These are phyloP conservation scores for Clonostachys chloroleuca DNA, from an alignment of 2,329 filamentous ascomycete genomes.

Conservation along the genomic window DNA sequence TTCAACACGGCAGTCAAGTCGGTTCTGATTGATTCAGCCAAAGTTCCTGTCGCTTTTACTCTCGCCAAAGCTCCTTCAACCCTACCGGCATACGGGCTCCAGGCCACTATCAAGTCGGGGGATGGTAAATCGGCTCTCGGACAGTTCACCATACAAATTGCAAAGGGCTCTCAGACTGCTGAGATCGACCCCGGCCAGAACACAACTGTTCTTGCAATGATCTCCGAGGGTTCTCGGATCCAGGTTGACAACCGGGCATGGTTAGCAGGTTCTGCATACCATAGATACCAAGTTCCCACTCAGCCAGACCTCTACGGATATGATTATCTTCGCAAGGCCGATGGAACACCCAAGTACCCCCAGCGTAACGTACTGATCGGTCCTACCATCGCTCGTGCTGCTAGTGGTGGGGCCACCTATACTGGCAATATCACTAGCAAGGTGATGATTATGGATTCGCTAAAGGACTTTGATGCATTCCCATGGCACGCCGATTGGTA, in stretches of 20 bases:
- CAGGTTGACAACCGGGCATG: conserved; percentile 6
- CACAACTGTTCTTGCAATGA: neutral
- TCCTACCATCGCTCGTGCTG: neutral
- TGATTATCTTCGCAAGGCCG: conserved; percentile 5
- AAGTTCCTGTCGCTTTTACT: neutral
- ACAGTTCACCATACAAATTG: too few species aligned
- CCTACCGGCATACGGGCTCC: neutral
- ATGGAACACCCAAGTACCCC: conserved; percentile 5
- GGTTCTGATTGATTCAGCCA: neutral
- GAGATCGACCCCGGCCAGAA: too few species aligned
- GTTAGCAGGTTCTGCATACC: conserved; percentile 5
- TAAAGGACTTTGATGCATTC: conserved; percentile 11
- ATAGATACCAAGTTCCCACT: conserved; percentile 8
- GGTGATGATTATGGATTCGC: conserved; percentile 12
- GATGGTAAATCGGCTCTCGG: too few species aligned
- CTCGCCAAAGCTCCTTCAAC: conserved; percentile 1
- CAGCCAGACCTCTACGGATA: conserved; percentile 5
- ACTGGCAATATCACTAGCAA: conserved; percentile 9
- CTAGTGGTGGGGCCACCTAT: conserved; percentile 1
- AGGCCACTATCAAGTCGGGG: too few species aligned
- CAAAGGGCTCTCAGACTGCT: too few species aligned
- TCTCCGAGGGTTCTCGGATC: conserved; percentile 1
- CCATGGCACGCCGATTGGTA: conserved; percentile 17
- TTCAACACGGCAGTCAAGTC: neutral
- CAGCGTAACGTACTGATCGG: conserved; percentile 3